phyloP scores from a whole-genome alignment of 2,329 filamentous ascomycete genomes.

The Botryotinia narcissicola region DNA sequence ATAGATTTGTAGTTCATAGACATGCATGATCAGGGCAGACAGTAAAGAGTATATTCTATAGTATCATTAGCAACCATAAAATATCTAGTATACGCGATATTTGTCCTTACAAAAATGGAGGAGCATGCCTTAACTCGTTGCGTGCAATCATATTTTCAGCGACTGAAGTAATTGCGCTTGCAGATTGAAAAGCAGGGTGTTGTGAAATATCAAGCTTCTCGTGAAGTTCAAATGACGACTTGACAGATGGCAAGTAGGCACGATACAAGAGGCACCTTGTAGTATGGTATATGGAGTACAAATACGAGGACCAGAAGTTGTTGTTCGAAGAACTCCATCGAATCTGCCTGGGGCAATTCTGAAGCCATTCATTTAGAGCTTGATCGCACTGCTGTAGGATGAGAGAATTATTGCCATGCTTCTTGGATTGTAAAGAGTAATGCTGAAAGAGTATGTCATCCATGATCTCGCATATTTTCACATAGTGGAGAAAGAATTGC shows the following conservation, averaged over 20 bases:
- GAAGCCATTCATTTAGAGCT: constrained; percentile 94
- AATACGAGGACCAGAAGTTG: constrained; percentile 90
- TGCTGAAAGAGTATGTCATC: constrained; percentile 91
- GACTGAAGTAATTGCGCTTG: constrained; percentile 93
- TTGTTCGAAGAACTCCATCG: constrained; percentile 87
- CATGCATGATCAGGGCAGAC: constrained; percentile 96
- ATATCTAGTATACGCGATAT: background rate
- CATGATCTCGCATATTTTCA: constrained; percentile 78
- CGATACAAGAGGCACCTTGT: constrained; percentile 90
- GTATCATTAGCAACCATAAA: constrained; percentile 40
- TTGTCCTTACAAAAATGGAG: constrained; percentile 61
- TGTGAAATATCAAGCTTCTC: constrained; percentile 85
- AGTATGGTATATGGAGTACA: constrained; percentile 95
- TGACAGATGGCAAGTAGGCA: constrained; percentile 89
- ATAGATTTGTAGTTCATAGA: constrained; percentile 94
- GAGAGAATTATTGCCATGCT: constrained; percentile 81
- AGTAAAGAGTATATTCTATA: constrained; percentile 93
- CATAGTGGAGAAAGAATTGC: constrained; percentile 24
- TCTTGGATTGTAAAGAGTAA: constrained; percentile 91
- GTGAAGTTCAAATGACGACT: constrained; percentile 60
- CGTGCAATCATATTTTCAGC: constrained; percentile 82
- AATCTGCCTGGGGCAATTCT: constrained; percentile 91
- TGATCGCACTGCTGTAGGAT: constrained; percentile 95
- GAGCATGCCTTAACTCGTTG: constrained; percentile 80
- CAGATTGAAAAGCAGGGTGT: constrained; percentile 93